Evolutionary conservation across 2,329 filamentous ascomycete species (phyloP).

Genomic region (Claviceps fusiformis): DNA sequence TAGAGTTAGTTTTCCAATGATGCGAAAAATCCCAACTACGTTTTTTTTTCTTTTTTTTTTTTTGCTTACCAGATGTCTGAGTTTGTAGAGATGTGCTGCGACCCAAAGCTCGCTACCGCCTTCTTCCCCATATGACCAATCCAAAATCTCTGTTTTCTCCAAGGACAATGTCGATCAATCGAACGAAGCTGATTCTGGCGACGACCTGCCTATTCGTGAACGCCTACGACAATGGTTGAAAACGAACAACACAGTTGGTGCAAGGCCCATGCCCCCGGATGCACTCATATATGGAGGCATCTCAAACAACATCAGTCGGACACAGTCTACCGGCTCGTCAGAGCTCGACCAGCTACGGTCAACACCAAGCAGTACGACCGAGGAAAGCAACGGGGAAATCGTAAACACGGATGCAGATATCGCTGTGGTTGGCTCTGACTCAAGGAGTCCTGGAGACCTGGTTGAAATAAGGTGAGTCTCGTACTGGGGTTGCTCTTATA

Average conservation of each 20-base stretch:
- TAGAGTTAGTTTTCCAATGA: conserved; percentile 2
- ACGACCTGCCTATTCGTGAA: conserved; percentile 22
- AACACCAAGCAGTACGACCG: conserved; percentile 11
- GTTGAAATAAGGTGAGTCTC: conserved; percentile 32
- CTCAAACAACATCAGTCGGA: conserved; percentile 18
- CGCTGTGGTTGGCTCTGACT: conserved; percentile 13
- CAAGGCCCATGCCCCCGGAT: conserved; percentile 13
- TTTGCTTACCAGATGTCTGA: background rate
- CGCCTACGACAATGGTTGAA: conserved; percentile 28
- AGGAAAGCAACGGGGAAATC: conserved; percentile 15
- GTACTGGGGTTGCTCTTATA: background rate
- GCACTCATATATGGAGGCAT: conserved; percentile 13
- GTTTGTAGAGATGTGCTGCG: conserved; percentile 8
- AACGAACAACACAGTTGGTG: conserved; percentile 18
- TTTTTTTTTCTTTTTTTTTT: background rate
- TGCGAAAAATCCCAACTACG: background rate
- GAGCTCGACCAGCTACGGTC: conserved; percentile 18
- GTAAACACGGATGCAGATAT: conserved; percentile 14
- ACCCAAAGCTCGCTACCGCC: conserved; percentile 1
- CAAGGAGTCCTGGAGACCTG: conserved; percentile 31
- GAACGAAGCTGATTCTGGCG: background rate
- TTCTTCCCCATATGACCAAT: background rate
- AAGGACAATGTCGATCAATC: background rate
- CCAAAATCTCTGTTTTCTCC: background rate
- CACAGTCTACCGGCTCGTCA: conserved; percentile 20